Conservation (phyloP, 2,329 filamentous ascomycete species). For the Aspergillus sp. region DNA sequence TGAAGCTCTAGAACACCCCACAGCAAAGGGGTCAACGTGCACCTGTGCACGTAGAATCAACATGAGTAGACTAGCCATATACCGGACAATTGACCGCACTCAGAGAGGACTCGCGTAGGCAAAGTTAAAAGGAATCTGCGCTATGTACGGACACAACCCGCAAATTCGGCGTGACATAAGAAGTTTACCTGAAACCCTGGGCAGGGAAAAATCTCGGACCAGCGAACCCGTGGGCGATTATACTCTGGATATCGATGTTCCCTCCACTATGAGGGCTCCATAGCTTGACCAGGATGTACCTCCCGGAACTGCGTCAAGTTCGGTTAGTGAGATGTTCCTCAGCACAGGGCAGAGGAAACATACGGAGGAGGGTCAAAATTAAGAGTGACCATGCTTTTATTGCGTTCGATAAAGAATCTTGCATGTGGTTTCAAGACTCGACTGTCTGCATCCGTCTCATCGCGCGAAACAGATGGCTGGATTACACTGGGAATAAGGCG, state of each 20-base stretch:
- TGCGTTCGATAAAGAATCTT: conserved; percentile 77
- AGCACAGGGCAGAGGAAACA: conserved; percentile 11
- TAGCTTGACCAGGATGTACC: conserved; percentile 84
- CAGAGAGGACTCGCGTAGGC: too few species aligned
- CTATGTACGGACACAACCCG: too few species aligned
- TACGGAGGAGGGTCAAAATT: conserved; percentile 60
- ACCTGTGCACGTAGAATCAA: too few species aligned
- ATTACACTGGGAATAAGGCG: conserved; percentile 26
- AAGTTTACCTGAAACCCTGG: conserved; percentile 54
- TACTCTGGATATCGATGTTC: conserved; percentile 88
- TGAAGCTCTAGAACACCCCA: too few species aligned
- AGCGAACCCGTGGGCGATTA: conserved; percentile 79
- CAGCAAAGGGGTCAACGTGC: too few species aligned
- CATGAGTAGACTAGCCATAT: too few species aligned
- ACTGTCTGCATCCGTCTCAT: conserved; percentile 5
- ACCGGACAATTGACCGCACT: too few species aligned
- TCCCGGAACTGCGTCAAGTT: conserved; percentile 59
- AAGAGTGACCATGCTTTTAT: conserved; percentile 82
- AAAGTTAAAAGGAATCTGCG: too few species aligned
- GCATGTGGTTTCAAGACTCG: conserved; percentile 70
- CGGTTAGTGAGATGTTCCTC: background rate
- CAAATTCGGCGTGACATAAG: too few species aligned
- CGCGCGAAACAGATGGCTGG: conserved; percentile 17
- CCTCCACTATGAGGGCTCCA: conserved; percentile 74
- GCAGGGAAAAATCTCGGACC: conserved; percentile 82